These are phyloP conservation scores for Skeletonema costatum DNA, from an alignment of 108 stramenopile species.

Conservation along the genomic window DNA sequence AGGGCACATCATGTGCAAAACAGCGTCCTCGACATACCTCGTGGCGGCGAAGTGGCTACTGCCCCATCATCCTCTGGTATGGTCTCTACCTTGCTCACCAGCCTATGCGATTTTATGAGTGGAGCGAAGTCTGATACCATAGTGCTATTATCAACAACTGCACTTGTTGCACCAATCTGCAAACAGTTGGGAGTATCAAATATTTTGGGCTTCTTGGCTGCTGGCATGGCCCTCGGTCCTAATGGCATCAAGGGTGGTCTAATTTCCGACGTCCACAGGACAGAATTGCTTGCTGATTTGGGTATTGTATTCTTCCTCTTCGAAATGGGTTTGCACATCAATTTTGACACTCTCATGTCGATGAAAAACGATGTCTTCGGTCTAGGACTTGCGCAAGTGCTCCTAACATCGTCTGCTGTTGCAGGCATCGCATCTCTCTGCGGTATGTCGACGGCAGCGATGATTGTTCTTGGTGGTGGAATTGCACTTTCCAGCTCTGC, in stretches of 20 bases:
- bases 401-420: conserved; percentile 70
- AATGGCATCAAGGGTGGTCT: conserved; percentile 67
- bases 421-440: conserved; percentile 55
- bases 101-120: conserved; percentile 56
- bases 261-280: conserved; percentile 74
- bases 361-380: conserved; percentile 93
- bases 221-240: conserved; percentile 87
- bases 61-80: conserved; percentile 21
- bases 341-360: conserved; percentile 79
- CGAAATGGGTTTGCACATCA: conserved; percentile 96
- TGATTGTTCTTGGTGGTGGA: conserved; percentile 88
- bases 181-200: conserved; percentile 81
- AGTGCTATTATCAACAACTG: conserved; percentile 78
- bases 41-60: conserved; percentile 26
- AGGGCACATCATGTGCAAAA: neutral
- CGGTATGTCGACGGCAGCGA: conserved; percentile 70
- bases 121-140: conserved; percentile 89
- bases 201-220: conserved; percentile 86
- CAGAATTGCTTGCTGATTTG: conserved; percentile 89
- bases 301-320: conserved; percentile 97
- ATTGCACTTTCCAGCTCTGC: conserved; percentile 90
- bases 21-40: conserved; percentile 19
- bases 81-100: conserved; percentile 27
- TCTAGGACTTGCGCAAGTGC: conserved; percentile 84
- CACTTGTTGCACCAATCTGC: conserved; percentile 86